Base-by-base conservation (phyloP, 805 yeast genomes). In the Blastobotrys americana region DNA sequence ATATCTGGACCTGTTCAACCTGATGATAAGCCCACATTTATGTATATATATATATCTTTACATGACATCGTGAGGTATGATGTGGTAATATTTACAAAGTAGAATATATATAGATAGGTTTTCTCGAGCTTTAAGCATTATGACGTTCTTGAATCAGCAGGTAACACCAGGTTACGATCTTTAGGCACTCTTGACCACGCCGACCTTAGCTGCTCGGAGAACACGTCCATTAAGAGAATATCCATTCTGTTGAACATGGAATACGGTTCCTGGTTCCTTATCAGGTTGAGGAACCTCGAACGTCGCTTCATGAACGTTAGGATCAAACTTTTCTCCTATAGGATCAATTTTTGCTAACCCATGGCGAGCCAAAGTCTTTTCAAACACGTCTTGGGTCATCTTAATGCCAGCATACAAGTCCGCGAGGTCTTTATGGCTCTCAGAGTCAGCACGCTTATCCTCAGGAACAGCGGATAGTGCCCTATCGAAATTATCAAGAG, bases 141-240 rank as follows among this genome's bases (percentile, higher is more conserved):
- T 34, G n/a, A 34, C 19, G 18, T 10, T n/a, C 13, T 27, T 27
- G 33, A 10, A 10, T 27, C 13, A 10, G n/a, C n/a, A 10, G 33
- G 13, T 5, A 18, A 5, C n/a, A 34, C 18, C 20, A 16, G 13
- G 6, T 5, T n/a, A 15, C 15, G 4, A 5, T 38, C 31, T 8
- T 56, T 63, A 63, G 34, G 58, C 56, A 44, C 66, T 77, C 69
- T 83, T 85, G 54, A 88, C 96, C 59, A 88, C 77, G 56, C 97
- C 97, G 54, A 88, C 97, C 73, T 88, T 88, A 47, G 97, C 96
- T 25, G 97, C 95, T 69, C 97, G 78, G 62, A 88, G 74, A 27
- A 88, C 95, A 63, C 97, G 77, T 56, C 82, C 78, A 69, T 87
- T 87, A 59, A 87, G 73, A 48, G 82, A 79, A 70, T 81, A 88